phyloP scores from a whole-genome alignment of 169 alveolate genomes.

The Plasmodium billcollinsi region DNA sequence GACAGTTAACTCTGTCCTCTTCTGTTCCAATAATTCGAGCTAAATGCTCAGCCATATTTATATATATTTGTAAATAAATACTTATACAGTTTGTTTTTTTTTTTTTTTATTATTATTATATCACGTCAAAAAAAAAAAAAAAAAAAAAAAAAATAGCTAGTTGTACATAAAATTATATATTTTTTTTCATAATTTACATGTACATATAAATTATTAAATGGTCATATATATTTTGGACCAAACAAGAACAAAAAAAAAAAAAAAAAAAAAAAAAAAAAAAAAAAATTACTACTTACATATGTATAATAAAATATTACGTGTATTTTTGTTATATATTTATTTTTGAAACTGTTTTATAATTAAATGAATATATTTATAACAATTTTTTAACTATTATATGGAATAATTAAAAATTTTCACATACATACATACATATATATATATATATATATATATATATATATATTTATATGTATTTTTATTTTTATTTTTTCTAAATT shows the following conservation, averaged over 20 bases:
- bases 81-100: background rate
- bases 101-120: slow-evolving; percentile 15
- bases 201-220: slow-evolving; percentile 40
- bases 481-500: no score
- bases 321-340: no score
- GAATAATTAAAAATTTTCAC: no score
- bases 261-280: no score
- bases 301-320: no score
- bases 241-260: background rate
- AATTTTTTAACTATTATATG: no score
- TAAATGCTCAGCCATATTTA: slow-evolving; percentile 98
- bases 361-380: no score
- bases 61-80: slow-evolving; percentile 6
- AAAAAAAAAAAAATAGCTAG: slow-evolving; percentile 44
- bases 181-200: slow-evolving; percentile 21
- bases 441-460: no score
- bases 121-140: slow-evolving; percentile 7
- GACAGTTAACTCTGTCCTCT: slow-evolving; percentile 99
- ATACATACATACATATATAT: no score
- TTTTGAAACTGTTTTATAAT: no score
- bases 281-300: no score
- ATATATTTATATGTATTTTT: no score
- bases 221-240: slow-evolving; percentile 19
- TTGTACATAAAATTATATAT: slow-evolving; percentile 17
- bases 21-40: slow-evolving; percentile 99